Evolutionary conservation across 2,329 filamentous ascomycete species (phyloP), one percentile per base, ranked within the genome.

Genomic region (Sodiomyces alkalinus): DNA sequence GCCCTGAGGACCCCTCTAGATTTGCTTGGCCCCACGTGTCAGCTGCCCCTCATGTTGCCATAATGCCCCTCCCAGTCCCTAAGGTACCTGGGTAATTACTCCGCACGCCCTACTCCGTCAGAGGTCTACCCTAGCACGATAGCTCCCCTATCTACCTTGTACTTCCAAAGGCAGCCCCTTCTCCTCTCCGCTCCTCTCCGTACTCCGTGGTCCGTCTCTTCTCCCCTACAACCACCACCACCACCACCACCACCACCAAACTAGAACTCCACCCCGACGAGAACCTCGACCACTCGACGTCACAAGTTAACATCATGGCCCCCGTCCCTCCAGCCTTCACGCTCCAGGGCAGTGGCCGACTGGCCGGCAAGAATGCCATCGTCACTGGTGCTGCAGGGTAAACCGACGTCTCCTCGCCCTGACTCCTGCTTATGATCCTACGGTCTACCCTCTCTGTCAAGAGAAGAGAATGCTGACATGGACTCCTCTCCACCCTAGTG

Each of bases 311-410:
- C 7, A 20, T 17, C 30, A 51, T 49, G 45, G 40, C 41, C 26
- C 43, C 50, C 29, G 30, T 39, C 32, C 40, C 45, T 38, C 37
- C 42, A 19, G 40, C 41, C 30, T 34, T 37, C 19, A 8, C 21
- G 7, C 17, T 15, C 18, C 21, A 22, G 20, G 27, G 27, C 19
- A 43, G 47, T 27, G 66, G 66, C 40, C 66, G 68, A 44, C 56
- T 73, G 15, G 55, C 60, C 21, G 68, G 67, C 51, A 73, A 73
- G 53, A 73, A 72, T 47, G 64, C 67, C 49, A 50, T 92, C 49
- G 68, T 92, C 55, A 92, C 83, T 30, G 83, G 83, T 47, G 83
- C 79, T 40, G 83, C 75, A 45, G 81, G 82, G 82, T 92, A 68
- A 55, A 74, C 58, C n/a, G 11, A 27, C 19, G 19, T 13, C 16